phyloP scores from a whole-genome alignment of 208 protist genomes.

The Leishmania amazonensis region DNA sequence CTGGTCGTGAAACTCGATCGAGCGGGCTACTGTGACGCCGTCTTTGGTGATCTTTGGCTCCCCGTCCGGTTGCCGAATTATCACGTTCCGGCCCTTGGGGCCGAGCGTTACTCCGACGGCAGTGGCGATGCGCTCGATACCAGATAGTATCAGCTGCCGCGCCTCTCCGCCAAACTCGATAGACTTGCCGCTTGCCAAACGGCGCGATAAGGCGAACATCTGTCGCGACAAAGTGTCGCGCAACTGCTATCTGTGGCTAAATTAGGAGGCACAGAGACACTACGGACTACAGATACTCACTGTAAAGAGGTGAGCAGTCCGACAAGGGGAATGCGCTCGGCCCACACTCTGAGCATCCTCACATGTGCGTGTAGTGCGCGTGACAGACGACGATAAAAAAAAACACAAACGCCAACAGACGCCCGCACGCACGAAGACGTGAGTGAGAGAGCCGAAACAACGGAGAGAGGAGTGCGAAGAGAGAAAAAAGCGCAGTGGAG shows the following conservation, averaged over 20 bases:
- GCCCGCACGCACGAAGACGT: not conserved
- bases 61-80: slow-evolving; percentile 98
- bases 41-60: slow-evolving; percentile 99
- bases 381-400: not conserved
- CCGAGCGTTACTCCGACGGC: slow-evolving; percentile 98
- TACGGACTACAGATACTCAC: not conserved
- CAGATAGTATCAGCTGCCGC: slow-evolving; percentile 94
- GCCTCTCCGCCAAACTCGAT: slow-evolving; percentile 96
- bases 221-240: not conserved
- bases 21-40: slow-evolving; percentile 99
- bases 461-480: not conserved
- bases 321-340: not conserved
- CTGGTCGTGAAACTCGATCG: slow-evolving; percentile 98
- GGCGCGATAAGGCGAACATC: slow-evolving; percentile 41
- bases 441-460: not conserved
- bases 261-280: not conserved
- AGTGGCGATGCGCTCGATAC: slow-evolving; percentile 97
- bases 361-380: not conserved
- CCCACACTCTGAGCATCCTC: not conserved
- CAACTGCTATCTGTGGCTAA: not conserved
- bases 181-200: slow-evolving; percentile 83
- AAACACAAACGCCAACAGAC: not conserved
- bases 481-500: not conserved
- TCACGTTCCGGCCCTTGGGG: slow-evolving; percentile 99
- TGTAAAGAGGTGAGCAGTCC: not conserved